Evolutionary conservation across 495 filamentous ascomycete species (phyloP).

Genomic region (Cercophora newfieldiana): DNA sequence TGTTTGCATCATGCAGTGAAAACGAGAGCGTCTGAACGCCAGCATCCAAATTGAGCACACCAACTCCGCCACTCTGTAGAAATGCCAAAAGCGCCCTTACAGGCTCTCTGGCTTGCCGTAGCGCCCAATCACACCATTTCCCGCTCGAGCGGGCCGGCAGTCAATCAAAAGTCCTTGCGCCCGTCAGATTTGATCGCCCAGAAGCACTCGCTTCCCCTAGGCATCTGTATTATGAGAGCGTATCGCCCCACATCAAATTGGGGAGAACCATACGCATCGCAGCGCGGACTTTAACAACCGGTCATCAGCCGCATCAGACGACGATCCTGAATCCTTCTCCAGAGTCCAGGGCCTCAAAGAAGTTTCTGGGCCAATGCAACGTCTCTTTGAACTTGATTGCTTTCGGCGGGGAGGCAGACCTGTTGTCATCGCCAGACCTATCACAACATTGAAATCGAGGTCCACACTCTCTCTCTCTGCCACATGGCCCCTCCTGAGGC

Average conservation of each 20-base stretch:
- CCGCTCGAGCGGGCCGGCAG: background rate
- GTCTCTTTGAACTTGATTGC: background rate
- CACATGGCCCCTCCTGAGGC: background rate
- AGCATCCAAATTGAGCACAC: conserved; percentile 1
- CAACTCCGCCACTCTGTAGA: background rate
- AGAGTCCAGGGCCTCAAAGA: background rate
- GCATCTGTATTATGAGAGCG: background rate
- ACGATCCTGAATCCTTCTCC: conserved; percentile 8
- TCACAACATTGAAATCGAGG: background rate
- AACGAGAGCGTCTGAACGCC: too few species aligned
- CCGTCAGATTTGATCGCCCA: background rate
- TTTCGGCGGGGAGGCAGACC: background rate
- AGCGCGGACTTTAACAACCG: background rate
- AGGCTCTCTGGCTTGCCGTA: background rate
- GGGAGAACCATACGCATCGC: background rate
- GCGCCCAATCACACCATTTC: background rate
- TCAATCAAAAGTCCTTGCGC: background rate
- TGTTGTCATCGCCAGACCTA: conserved; percentile 1
- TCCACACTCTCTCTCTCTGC: background rate
- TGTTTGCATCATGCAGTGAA: too few species aligned
- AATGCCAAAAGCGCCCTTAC: background rate
- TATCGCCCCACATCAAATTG: background rate
- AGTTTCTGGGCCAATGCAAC: background rate
- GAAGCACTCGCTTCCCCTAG: background rate
- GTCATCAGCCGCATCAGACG: background rate